Conservation (phyloP, 306 rosid species). For the Cucurbita argyrosperma region DNA sequence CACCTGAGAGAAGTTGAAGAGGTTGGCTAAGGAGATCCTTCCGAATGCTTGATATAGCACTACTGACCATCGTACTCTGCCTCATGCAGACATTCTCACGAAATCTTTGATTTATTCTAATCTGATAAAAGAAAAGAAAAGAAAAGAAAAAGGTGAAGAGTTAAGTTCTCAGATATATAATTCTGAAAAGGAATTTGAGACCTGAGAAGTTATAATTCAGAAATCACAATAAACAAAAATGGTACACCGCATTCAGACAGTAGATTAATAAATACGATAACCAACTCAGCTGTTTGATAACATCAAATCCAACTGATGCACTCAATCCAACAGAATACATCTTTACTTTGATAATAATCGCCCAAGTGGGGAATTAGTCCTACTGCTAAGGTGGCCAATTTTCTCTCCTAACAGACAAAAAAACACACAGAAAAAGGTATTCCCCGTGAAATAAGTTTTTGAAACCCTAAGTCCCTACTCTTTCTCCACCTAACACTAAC, state of each 20-base stretch:
- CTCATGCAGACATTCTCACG: slow-evolving; percentile 80
- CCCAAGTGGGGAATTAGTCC: too few relatives aligned
- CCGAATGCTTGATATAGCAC: slow-evolving; percentile 73
- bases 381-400: too few relatives aligned
- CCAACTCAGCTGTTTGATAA: too few relatives aligned
- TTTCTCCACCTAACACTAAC: too few relatives aligned
- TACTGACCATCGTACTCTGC: slow-evolving; percentile 82
- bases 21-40: slow-evolving; percentile 96
- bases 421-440: too few relatives aligned
- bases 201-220: not conserved
- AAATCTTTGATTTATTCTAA: slow-evolving; percentile 75
- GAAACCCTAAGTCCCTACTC: too few relatives aligned
- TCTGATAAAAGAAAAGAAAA: slow-evolving; percentile 27
- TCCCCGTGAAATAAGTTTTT: too few relatives aligned
- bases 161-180: not conserved
- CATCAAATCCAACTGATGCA: too few relatives aligned
- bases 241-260: not conserved
- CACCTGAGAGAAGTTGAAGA: slow-evolving; percentile 90
- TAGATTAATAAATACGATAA: too few relatives aligned
- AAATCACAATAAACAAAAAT: not conserved
- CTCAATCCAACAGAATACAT: too few relatives aligned
- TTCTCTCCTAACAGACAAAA: too few relatives aligned
- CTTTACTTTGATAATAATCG: too few relatives aligned
- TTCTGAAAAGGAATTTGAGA: not conserved
- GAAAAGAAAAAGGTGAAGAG: not conserved